phyloP scores from a whole-genome alignment of 805 yeast species.

The Kuraishia floccosa region DNA sequence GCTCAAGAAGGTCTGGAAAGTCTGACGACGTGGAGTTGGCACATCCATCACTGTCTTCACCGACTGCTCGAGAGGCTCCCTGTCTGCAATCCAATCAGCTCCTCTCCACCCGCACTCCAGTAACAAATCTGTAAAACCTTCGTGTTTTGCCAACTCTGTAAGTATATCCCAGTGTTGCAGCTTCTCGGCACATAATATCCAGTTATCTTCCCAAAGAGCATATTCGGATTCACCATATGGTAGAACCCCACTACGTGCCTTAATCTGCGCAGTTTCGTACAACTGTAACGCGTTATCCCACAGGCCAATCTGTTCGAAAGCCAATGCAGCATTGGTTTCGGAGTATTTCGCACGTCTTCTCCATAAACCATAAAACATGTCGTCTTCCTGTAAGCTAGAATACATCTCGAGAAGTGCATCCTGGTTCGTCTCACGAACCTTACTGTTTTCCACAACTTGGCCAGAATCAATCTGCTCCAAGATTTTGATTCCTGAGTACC shows the following conservation, averaged over 20 bases:
- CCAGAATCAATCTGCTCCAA: constrained; percentile 53
- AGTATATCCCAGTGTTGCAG: constrained; percentile 96
- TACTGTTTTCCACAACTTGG: constrained; percentile 38
- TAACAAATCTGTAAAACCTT: constrained; percentile 89
- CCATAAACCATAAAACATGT: constrained; percentile 97
- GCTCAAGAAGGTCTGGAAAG: constrained; percentile 87
- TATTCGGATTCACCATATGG: constrained; percentile 96
- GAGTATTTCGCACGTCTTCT: constrained; percentile 89
- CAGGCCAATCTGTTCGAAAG: constrained; percentile 89
- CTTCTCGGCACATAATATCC: constrained; percentile 96
- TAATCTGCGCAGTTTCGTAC: constrained; percentile 93
- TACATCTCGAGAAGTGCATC: constrained; percentile 90
- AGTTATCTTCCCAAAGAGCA: constrained; percentile 95
- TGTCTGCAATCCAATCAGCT: constrained; percentile 95
- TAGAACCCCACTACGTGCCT: constrained; percentile 87
- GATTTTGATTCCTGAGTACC: constrained; percentile 84
- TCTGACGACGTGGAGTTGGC: constrained; percentile 94
- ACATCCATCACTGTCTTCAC: constrained; percentile 97
- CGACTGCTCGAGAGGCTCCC: constrained; percentile 88
- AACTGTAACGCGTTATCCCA: constrained; percentile 92
- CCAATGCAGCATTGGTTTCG: constrained; percentile 86
- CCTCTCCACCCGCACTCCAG: constrained; percentile 99
- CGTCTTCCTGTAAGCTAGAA: constrained; percentile 83
- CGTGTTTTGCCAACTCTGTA: constrained; percentile 94
- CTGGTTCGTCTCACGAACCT: constrained; percentile 72